Conservation (phyloP, 441 rosid species). For the Erodium chrysanthum region DNA sequence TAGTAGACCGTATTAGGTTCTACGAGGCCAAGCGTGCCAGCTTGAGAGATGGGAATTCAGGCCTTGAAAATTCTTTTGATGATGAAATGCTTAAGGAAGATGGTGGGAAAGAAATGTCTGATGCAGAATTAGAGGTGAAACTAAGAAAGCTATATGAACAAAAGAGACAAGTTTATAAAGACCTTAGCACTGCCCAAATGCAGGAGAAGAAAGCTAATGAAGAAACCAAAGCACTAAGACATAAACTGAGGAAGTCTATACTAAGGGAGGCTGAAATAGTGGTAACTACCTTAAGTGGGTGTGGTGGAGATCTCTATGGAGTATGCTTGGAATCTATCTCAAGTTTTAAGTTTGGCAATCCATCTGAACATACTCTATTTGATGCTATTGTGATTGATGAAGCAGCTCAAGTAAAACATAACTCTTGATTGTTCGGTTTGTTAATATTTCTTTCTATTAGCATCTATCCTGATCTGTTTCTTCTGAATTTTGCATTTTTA, state of each 20-base stretch:
- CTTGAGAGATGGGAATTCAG: conserved; percentile 51
- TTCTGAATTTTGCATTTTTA: conserved; percentile 21
- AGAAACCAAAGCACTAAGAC: conserved; percentile 56
- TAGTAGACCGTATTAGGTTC: conserved; percentile 66
- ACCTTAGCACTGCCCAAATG: conserved; percentile 75
- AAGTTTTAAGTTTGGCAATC: conserved; percentile 54
- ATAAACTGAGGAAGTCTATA: conserved; percentile 71
- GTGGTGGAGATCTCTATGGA: conserved; percentile 93
- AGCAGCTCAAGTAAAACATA: conserved; percentile 77
- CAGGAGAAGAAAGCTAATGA: conserved; percentile 66
- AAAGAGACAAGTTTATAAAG: conserved; percentile 77
- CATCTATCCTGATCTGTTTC: conserved; percentile 11
- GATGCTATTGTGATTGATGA: conserved; percentile 96
- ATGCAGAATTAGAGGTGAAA: conserved; percentile 53
- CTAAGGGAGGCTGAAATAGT: conserved; percentile 94
- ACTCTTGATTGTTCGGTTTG: conserved; percentile 17
- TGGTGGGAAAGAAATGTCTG: conserved; percentile 57
- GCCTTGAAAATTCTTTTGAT: conserved; percentile 35
- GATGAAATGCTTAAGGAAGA: conserved; percentile 35
- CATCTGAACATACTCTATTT: conserved; percentile 75
- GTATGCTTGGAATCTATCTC: conserved; percentile 85
- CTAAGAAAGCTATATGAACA: conserved; percentile 70
- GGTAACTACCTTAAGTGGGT: conserved; percentile 89
- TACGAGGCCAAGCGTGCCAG: conserved; percentile 92
- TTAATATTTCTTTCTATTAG: conserved; percentile 15